phyloP scores from a whole-genome alignment of 176 grass and related monocot species.

The Themeda triandra region DNA sequence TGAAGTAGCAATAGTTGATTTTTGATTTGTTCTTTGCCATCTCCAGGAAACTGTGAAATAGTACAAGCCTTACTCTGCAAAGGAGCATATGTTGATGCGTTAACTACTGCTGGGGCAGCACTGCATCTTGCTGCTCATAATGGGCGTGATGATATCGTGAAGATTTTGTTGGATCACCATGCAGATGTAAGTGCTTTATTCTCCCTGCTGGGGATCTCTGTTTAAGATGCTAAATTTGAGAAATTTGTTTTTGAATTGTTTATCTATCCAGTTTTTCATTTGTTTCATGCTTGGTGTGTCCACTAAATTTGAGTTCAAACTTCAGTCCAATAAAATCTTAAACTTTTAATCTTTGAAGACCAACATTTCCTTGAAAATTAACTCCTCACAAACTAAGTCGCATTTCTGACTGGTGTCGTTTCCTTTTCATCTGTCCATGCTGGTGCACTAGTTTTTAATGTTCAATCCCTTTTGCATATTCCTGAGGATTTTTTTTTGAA shows the following conservation, averaged over 20 bases:
- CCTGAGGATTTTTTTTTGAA: background rate
- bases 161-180: background rate
- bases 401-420: background rate
- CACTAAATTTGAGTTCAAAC: background rate
- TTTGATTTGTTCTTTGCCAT: background rate
- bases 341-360: background rate
- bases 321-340: background rate
- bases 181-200: conserved; percentile 6
- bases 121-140: background rate
- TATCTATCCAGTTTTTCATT: background rate
- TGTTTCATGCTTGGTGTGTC: background rate
- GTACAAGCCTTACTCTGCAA: background rate
- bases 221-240: no score
- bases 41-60: background rate
- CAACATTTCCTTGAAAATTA: background rate
- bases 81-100: background rate
- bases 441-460: background rate
- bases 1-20: background rate
- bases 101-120: background rate
- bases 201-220: no score
- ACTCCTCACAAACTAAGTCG: background rate
- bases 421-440: background rate
- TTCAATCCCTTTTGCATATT: background rate
- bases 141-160: background rate
- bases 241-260: no score